Conservation (phyloP, 768 basidiomycete genomes). For the Cystobasidium onofrii region DNA sequence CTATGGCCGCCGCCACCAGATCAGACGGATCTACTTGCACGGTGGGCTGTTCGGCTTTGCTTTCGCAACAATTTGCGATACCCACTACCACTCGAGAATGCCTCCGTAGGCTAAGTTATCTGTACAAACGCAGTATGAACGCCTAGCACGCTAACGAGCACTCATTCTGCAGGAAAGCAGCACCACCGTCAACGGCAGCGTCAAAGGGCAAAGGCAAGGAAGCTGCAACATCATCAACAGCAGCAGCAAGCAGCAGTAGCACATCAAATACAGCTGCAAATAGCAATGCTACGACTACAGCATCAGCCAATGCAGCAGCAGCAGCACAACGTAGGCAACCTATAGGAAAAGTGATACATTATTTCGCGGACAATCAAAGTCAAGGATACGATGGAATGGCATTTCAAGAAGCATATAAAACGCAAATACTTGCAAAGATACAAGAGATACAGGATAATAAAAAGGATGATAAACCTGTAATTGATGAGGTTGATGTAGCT, state of each 20-base stretch:
- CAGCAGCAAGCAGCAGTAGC: background rate
- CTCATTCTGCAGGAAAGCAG: background rate
- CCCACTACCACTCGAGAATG: background rate
- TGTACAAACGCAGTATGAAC: background rate
- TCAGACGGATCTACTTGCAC: too few species aligned
- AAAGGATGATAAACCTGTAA: background rate
- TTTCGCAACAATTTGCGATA: too few species aligned
- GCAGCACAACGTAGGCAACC: background rate
- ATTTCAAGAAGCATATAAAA: conserved; percentile 8
- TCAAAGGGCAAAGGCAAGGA: conserved; percentile 13
- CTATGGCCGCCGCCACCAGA: too few species aligned
- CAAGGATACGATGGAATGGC: conserved; percentile 5
- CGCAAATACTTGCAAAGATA: background rate
- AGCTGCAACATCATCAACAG: background rate
- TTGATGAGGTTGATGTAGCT: background rate
- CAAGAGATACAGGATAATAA: background rate
- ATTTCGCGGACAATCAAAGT: background rate
- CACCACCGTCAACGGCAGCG: background rate
- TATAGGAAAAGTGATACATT: conserved; percentile 15
- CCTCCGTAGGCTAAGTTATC: background rate
- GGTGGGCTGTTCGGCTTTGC: too few species aligned
- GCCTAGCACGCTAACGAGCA: too few species aligned
- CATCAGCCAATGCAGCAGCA: background rate
- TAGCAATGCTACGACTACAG: background rate
- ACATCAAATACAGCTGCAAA: background rate